A percentile compares a stretch with the other conserved stretches of the same genome.
phyloP scores from a whole-genome alignment of 371 early-diverging fungal genomes.

The Syncephalastrum racemosum region DNA sequence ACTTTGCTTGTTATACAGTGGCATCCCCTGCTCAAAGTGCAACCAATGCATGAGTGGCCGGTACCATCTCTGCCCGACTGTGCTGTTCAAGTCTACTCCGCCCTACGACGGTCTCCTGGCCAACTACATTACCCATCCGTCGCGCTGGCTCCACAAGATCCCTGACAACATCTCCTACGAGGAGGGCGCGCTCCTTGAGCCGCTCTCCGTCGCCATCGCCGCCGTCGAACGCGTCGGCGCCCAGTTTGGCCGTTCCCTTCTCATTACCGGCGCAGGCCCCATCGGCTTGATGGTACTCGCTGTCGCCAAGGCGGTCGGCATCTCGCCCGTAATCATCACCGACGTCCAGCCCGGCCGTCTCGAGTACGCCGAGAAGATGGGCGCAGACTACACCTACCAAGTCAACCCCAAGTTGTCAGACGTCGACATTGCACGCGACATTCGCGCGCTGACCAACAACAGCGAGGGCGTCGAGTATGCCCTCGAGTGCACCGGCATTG shows the following conservation, averaged over 20 bases:
- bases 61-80: slow-evolving; percentile 47
- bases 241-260: slow-evolving; percentile 38
- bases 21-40: slow-evolving; percentile 47
- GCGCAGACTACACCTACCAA: slow-evolving; percentile 35
- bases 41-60: slow-evolving; percentile 47
- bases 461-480: slow-evolving; percentile 26
- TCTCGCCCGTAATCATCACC: slow-evolving; percentile 39
- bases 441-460: slow-evolving; percentile 26
- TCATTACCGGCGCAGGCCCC: slow-evolving; percentile 46
- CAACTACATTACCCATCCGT: slow-evolving; percentile 46
- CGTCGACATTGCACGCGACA: slow-evolving; percentile 15
- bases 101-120: slow-evolving; percentile 44
- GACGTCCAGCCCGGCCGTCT: slow-evolving; percentile 42
- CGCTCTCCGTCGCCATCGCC: slow-evolving; percentile 46
- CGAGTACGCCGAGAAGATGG: slow-evolving; percentile 40
- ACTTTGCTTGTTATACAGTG: slow-evolving; percentile 20
- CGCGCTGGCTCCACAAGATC: slow-evolving; percentile 25
- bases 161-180: slow-evolving; percentile 40
- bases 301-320: slow-evolving; percentile 41
- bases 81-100: slow-evolving; percentile 47
- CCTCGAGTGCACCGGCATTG: slow-evolving; percentile 50
- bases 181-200: slow-evolving; percentile 49
- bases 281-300: slow-evolving; percentile 46
- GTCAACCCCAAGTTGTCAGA: slow-evolving; percentile 30
- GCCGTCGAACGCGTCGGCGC: slow-evolving; percentile 40